Base-by-base conservation (phyloP, 352 stramenopile species). In the Phytophthora hibernalis region DNA sequence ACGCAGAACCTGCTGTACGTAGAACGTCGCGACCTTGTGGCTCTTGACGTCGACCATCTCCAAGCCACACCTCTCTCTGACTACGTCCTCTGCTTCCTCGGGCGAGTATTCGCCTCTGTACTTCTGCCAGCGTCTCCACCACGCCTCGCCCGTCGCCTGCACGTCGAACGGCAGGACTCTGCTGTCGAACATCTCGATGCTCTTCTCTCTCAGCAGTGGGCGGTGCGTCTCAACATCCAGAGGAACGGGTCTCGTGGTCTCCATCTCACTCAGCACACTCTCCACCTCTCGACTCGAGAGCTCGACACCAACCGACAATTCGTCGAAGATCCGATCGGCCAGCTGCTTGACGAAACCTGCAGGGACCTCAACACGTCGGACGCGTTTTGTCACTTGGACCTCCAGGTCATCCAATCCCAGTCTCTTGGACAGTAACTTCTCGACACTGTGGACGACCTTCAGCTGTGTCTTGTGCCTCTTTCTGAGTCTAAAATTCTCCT, bases 41-140 rank as follows among this genome's bases (percentile, higher is more conserved):
- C 77, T 82, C 63, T 31, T 78, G 47, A 51, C 61, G n/a, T 68
- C 76, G 7, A 70, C 42, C 57, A 88, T 70, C 72, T 91, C 80
- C 7, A 89, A 18, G 20, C 78, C 76, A 48, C 77, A 83, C 47
- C 77, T 65, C 52, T 89, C 80, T 28, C 77, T 54, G 20, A 87
- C 68, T 20, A 79, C 83, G 35, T 83, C 55, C 22, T 80, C 69
- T 3, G 54, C 65, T 11, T 51, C 54, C 28, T 62, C 49, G 31
- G 37, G 43, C 16, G 44, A 61, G 18, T 18, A 26, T 13, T 65
- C 49, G 11, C 65, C 65, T 55, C 61, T 65, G 28, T 71, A 75
- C 28, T 67, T 50, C 16, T 69, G 60, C 60, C 53, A 74, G 26
- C 54, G 61, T 28, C 61, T 38, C 77, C 77, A 85, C 68, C 75